Base-by-base conservation (phyloP, 2,329 filamentous ascomycete genomes). In the Cordyceps sp. region DNA sequence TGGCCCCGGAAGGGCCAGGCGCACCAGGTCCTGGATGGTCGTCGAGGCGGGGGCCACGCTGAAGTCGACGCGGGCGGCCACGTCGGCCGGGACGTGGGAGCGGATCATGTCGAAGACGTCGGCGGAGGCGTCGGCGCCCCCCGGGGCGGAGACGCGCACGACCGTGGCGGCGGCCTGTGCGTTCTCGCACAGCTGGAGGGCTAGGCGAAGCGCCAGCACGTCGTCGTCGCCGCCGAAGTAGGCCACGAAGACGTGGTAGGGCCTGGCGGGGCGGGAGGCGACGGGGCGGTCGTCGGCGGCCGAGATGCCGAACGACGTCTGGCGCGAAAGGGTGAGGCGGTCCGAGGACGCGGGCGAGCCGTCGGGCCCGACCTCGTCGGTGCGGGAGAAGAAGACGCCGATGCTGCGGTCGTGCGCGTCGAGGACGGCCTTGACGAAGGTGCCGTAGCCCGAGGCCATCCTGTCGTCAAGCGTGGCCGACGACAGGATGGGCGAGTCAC, bases 211-310 rank as follows among this genome's bases (percentile, higher is more conserved):
- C 0, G 85, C 86, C 5, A 78, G 71, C 7, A 73, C 69, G 46
- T 94, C 88, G 46, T 98, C 90, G 2, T 64, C 58, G 8, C 82
- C 82, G 14, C 88, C 86, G 36, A 93, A 76, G 55, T 84, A 96
- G 0, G 86, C 79, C 33, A 93, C 63, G 49, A 93, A 86, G 41
- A 96, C 67, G 48, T 88, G 84, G 48, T 93, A 84, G 23, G 72
- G 74, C 37, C 74, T 76, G 44, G 82, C 71, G 6, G 64, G 60
- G 5, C 75, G 64, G 1, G 78, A 72, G 1, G 66, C 58, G 15
- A 67, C 55, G 0, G 66, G 57, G 10, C n/a, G n/a, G n/a, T 69
- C 56, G 33, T 78, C 71, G n/a, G 61, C 57, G 21, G 64, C 55
- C 38, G 54, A 34, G 40, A 69, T 73, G 37, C 66, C 62, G 30